Evolutionary conservation across 495 filamentous ascomycete genomes (phyloP).

Genomic region (Lineolata rhizophorae): DNA sequence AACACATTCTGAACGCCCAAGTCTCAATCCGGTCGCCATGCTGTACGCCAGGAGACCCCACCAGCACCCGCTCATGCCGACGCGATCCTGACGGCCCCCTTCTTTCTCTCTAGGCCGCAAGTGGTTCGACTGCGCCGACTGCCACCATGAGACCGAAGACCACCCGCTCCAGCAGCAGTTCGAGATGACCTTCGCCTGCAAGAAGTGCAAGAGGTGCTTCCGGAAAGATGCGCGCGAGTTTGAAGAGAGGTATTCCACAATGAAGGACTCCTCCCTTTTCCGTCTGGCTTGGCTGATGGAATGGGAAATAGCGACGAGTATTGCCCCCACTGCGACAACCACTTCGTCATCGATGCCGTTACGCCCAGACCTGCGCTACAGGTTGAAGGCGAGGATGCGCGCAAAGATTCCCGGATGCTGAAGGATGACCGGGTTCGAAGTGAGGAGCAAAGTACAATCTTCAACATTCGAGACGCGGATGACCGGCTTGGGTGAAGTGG

Average conservation of each 20-base stretch:
- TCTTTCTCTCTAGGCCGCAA: slow-evolving; percentile 39
- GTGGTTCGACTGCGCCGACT: slow-evolving; percentile 98
- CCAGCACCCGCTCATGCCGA: background rate
- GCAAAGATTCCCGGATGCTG: slow-evolving; percentile 72
- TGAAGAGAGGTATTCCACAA: slow-evolving; percentile 54
- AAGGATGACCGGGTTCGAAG: slow-evolving; percentile 68
- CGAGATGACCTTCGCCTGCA: slow-evolving; percentile 91
- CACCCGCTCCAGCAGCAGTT: slow-evolving; percentile 53
- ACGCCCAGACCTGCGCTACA: slow-evolving; percentile 59
- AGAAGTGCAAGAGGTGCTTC: slow-evolving; percentile 97
- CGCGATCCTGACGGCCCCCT: background rate
- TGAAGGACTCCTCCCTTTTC: too few relatives aligned
- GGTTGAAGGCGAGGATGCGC: slow-evolving; percentile 75
- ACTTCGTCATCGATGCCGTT: slow-evolving; percentile 77
- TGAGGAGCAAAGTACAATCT: slow-evolving; percentile 35
- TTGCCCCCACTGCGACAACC: slow-evolving; percentile 98
- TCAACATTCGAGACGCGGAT: slow-evolving; percentile 46
- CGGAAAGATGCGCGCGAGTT: slow-evolving; percentile 80
- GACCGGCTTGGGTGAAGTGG: slow-evolving; percentile 68
- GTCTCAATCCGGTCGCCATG: slow-evolving; percentile 88
- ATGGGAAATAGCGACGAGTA: slow-evolving; percentile 98
- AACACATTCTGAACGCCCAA: slow-evolving; percentile 96
- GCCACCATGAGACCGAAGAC: slow-evolving; percentile 55
- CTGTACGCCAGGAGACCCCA: slow-evolving; percentile 50
- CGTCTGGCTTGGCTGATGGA: too few relatives aligned